Conservation (phyloP, 257 asterid genomes). For the Capsicum chinense region DNA sequence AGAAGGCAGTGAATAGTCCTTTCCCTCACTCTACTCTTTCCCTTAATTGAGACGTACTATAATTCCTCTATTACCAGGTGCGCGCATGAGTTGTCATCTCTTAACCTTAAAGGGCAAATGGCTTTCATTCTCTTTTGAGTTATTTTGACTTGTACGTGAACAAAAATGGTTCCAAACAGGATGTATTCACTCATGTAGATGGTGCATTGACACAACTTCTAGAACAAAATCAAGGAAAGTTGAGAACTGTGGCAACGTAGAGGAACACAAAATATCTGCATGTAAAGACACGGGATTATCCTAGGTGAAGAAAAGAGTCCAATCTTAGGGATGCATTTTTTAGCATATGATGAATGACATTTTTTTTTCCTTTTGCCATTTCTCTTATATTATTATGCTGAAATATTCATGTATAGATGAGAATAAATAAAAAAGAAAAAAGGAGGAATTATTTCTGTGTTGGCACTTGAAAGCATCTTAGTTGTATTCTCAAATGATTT, state of each 20-base stretch:
- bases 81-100: not conserved
- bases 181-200: constrained; percentile 59
- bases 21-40: not conserved
- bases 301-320: constrained; percentile 9
- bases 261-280: constrained; percentile 5
- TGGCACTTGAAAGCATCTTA: not conserved
- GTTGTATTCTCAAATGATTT: not conserved
- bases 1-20: not conserved
- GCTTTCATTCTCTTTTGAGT: not conserved
- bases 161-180: constrained; percentile 57
- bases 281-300: constrained; percentile 3
- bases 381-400: constrained; percentile 8
- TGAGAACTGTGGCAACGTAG: constrained; percentile 50
- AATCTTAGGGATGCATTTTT: not conserved
- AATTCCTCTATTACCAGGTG: not conserved
- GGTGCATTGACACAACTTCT: constrained; percentile 46
- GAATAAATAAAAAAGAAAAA: not conserved
- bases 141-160: constrained; percentile 52
- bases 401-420: constrained; percentile 10
- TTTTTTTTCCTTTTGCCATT: not conserved
- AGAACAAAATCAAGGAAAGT: constrained; percentile 50
- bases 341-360: constrained; percentile 11
- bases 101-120: not conserved
- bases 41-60: not conserved
- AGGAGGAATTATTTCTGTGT: not conserved